phyloP scores from a whole-genome alignment of 345 rosid species.

The Arabis alpina region DNA sequence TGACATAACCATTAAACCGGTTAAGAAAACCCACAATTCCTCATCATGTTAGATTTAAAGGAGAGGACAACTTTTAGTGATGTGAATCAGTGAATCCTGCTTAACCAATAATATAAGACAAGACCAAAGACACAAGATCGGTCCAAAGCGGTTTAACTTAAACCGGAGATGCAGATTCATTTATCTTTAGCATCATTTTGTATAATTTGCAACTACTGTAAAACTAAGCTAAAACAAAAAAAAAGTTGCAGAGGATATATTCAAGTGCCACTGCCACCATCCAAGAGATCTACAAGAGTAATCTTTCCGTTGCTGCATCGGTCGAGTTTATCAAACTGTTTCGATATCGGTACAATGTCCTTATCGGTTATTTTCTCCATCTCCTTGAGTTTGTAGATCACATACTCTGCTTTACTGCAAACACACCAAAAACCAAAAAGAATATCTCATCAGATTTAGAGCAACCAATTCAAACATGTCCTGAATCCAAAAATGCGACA shows the following conservation, averaged over 20 bases:
- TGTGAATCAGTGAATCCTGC: conserved; percentile 25
- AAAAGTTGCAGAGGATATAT: conserved; percentile 22
- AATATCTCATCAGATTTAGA: conserved; percentile 20
- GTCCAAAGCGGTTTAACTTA: conserved; percentile 15
- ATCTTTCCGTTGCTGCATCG: conserved; percentile 78
- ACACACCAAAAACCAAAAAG: neutral
- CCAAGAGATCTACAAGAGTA: conserved; percentile 79
- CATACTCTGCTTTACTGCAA: conserved; percentile 78
- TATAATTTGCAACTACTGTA: conserved; percentile 6
- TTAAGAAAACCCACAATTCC: conserved; percentile 8
- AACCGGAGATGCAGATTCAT: conserved; percentile 18
- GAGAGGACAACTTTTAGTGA: neutral
- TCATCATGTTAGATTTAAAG: conserved; percentile 2
- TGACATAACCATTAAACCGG: conserved; percentile 27
- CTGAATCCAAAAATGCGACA: neutral
- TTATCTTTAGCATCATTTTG: conserved; percentile 17
- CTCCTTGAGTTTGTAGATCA: conserved; percentile 85
- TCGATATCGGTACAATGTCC: conserved; percentile 67
- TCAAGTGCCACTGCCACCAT: conserved; percentile 34
- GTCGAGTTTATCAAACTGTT: conserved; percentile 76
- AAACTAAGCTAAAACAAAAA: conserved; percentile 30
- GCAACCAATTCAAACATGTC: conserved; percentile 14
- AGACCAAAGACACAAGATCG: conserved; percentile 17
- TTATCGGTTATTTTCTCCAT: conserved; percentile 83
- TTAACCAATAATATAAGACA: conserved; percentile 23